Conservation (phyloP, 192 early-diverging fungal genomes). For the Linnemannia elongata region DNA sequence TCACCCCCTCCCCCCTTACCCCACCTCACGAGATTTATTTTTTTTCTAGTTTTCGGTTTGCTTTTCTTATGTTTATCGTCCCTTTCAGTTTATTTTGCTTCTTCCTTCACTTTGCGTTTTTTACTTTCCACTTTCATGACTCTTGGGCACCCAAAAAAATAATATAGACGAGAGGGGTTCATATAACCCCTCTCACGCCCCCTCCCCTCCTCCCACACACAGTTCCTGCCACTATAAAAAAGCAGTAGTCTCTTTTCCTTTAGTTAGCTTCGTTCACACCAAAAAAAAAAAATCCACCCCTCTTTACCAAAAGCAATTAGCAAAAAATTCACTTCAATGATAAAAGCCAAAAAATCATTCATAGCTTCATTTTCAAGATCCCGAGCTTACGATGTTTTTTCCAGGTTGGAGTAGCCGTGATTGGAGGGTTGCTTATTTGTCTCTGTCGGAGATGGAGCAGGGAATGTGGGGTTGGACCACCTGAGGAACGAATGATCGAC, state of each 20-base stretch:
- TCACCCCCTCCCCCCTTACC: background rate
- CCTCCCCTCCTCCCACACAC: no score
- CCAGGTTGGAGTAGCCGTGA: no score
- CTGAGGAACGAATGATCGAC: no score
- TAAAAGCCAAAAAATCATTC: no score
- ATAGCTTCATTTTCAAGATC: no score
- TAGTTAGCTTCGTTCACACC: background rate
- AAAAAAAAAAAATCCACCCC: no score
- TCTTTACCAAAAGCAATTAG: background rate
- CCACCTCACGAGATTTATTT: background rate
- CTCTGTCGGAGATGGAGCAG: no score
- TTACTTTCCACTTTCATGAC: background rate
- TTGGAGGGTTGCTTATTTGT: no score
- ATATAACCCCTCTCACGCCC: no score
- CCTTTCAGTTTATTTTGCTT: background rate
- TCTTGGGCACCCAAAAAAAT: background rate
- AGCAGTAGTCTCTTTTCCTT: background rate
- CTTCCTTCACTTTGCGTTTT: background rate
- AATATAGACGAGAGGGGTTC: no score
- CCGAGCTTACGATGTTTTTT: no score
- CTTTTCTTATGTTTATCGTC: background rate
- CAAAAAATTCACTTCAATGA: background rate
- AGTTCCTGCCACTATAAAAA: constrained; percentile 1
- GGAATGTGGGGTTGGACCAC: no score
- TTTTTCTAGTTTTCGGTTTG: background rate